These are phyloP conservation scores for Neoarthrinium moseri DNA, from an alignment of 2,329 filamentous ascomycete species.

Conservation along the genomic window DNA sequence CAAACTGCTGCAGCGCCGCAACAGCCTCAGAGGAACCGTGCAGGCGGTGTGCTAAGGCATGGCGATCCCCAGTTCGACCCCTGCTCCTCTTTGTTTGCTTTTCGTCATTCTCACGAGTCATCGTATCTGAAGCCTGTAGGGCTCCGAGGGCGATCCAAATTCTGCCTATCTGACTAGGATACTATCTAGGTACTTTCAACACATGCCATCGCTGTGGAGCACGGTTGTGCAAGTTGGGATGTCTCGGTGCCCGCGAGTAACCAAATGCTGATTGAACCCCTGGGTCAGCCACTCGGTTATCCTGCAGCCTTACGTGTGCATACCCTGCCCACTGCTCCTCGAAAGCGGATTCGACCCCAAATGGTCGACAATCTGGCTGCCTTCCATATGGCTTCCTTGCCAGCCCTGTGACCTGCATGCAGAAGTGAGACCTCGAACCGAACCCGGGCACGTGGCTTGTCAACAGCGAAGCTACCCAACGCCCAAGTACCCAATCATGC, in stretches of 20 bases:
- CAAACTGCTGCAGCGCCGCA: background rate
- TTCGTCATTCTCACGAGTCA: background rate
- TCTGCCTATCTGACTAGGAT: background rate
- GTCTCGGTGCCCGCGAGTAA: too few relatives aligned
- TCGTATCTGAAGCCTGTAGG: background rate
- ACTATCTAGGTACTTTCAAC: background rate
- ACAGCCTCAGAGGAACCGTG: background rate
- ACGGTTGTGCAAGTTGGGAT: too few relatives aligned
- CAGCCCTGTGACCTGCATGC: background rate
- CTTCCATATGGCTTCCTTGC: background rate
- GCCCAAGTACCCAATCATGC: conserved; percentile 1
- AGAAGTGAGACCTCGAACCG: background rate
- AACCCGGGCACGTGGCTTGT: background rate
- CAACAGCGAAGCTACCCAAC: conserved; percentile 1
- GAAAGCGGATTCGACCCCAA: background rate
- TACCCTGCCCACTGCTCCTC: conserved; percentile 1
- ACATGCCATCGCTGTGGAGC: background rate
- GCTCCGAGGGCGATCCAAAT: background rate
- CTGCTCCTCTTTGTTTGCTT: background rate
- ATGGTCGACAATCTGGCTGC: background rate
- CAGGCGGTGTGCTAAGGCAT: background rate
- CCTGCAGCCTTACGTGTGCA: background rate
- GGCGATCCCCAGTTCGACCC: background rate
- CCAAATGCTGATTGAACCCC: background rate
- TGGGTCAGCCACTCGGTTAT: background rate